A percentile compares a stretch with the other conserved stretches of the same genome.
Conservation (phyloP, 1,284 basidiomycete species). For the Puccinia coronata region DNA sequence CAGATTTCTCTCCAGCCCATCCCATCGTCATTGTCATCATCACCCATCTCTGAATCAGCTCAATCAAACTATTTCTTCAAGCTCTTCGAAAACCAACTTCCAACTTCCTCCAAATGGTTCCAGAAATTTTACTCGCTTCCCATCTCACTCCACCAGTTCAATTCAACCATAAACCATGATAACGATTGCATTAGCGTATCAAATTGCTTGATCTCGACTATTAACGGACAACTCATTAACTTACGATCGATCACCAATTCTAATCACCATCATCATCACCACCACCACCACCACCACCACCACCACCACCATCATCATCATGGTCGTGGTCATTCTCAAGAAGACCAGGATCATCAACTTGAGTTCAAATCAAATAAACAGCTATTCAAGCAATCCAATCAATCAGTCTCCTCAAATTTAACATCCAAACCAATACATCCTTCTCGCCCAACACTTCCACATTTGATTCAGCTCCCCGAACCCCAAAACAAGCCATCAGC, state of each 20-base stretch:
- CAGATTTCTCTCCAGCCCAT: not conserved
- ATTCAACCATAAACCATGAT: not conserved
- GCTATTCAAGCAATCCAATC: not conserved
- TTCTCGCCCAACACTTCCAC: not conserved
- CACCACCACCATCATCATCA: constrained; percentile 34
- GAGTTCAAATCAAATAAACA: not conserved
- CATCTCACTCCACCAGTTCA: constrained; percentile 14
- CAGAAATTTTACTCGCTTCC: not conserved
- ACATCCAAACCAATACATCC: constrained; percentile 26
- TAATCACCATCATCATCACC: constrained; percentile 1
- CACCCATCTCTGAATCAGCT: constrained; percentile 19
- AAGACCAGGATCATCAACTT: constrained; percentile 7
- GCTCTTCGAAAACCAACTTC: constrained; percentile 9
- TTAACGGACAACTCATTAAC: constrained; percentile 22
- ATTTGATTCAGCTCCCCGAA: not conserved
- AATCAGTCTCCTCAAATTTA: constrained; percentile 1
- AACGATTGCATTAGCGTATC: not conserved
- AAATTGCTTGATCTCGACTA: constrained; percentile 7
- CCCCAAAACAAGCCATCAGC: not conserved
- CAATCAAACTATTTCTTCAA: not conserved
- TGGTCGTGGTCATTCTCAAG: not conserved
- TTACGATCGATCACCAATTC: not conserved
- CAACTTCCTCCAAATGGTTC: not conserved
- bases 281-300: not conserved
- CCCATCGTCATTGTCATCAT: not conserved